Base-by-base conservation (phyloP, 768 basidiomycete species). In the Boletus speciosus region DNA sequence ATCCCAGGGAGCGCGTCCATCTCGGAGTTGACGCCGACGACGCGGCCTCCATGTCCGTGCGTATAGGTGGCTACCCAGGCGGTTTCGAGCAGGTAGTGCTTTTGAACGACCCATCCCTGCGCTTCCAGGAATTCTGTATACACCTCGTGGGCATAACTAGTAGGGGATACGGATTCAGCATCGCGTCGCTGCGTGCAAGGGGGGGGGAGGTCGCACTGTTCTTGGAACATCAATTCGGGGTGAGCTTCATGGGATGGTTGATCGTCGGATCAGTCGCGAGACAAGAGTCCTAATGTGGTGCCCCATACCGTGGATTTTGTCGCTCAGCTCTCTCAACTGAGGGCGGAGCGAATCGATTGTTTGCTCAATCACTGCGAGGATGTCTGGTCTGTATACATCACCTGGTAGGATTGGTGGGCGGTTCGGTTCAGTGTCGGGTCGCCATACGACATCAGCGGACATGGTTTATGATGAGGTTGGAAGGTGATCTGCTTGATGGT, bases 61-160 rank as follows among this genome's bases (percentile, higher is more conserved):
- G 77, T 72, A 60, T 81, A 91, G 2, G 77, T 79, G 0, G 90
- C 90, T n/a, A 78, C 74, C 90, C 90, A 93, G 3, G 88, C 89
- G 0, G 90, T 93, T 31, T 81, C 77, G 23, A 93, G 73, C 37
- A 78, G 75, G 61, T 84, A 80, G 42, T 90, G 79, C 55, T 71
- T 77, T 35, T 78, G 78, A 23, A 91, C 84, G 25, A 76, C 66
- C 65, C 87, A 91, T 1, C 85, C 88, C 27, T 83, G 81, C 46
- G 76, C 76, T 49, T 70, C 74, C 78, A 93, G 78, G 68, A 90
- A 91, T 0, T 68, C 66, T 1, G 89, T 86, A 15, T 89, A 78
- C 2, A 72, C 75, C 57, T 90, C 84, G 58, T 92, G 89, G 0
- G 90, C 84, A 71, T 85, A 75, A 44, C 87, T 90, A 35, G 43